Percentiles rank a stretch among this genome's conserved stretches.
These are phyloP conservation scores for Dactylorhiza incarnata DNA, from an alignment of 106 monocot genomes.

Conservation along the genomic window DNA sequence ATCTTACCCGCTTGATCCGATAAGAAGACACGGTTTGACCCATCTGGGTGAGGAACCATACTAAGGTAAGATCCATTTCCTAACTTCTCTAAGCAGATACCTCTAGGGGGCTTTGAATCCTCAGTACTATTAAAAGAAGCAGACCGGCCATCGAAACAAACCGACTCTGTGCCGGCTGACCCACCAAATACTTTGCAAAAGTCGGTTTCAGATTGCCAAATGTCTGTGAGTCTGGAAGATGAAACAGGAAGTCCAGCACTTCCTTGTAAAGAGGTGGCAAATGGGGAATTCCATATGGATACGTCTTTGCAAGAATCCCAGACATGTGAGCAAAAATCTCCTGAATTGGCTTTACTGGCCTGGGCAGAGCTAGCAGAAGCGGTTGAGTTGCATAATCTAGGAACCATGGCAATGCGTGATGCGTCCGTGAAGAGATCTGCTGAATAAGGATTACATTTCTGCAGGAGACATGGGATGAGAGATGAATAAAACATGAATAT, in stretches of 20 bases:
- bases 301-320: conserved; percentile 80
- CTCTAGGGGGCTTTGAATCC: conserved; percentile 48
- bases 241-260: conserved; percentile 23
- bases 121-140: conserved; percentile 47
- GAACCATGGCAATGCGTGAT: conserved; percentile 37
- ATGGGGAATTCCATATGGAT: conserved; percentile 57
- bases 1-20: conserved; percentile 69
- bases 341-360: conserved; percentile 21
- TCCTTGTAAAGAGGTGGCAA: conserved; percentile 45
- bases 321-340: conserved; percentile 52
- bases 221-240: conserved; percentile 54
- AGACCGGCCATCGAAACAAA: conserved; percentile 72
- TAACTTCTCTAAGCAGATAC: conserved; percentile 80
- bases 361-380: conserved; percentile 20
- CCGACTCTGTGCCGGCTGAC: conserved; percentile 29
- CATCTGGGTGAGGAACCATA: conserved; percentile 85
- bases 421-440: conserved; percentile 38
- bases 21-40: conserved; percentile 87
- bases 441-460: conserved; percentile 92
- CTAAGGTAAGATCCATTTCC: conserved; percentile 63
- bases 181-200: conserved; percentile 81
- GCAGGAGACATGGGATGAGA: conserved; percentile 4
- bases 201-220: conserved; percentile 72
- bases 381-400: conserved; percentile 66
- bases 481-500: not conserved